These are phyloP conservation scores for Nymphaea thermarum DNA, from an alignment of 164 flowering plant species.

Conservation along the genomic window DNA sequence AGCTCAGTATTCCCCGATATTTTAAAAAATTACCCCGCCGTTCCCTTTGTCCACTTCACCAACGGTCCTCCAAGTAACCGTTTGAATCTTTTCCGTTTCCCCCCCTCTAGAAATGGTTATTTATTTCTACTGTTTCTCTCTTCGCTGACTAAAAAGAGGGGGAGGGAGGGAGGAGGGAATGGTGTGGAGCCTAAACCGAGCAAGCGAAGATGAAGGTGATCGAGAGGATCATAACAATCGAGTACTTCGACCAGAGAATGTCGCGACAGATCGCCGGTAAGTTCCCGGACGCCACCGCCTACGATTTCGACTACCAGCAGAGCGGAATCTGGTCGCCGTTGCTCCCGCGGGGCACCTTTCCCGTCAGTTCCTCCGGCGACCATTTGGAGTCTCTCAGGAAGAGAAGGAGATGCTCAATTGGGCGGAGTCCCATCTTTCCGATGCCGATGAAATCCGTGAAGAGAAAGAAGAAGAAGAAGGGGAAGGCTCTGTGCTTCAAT, in stretches of 20 bases:
- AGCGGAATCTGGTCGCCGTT: slow-evolving; percentile 89
- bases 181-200: not conserved
- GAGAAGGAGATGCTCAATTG: slow-evolving; percentile 10
- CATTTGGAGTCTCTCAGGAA: slow-evolving; percentile 3
- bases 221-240: slow-evolving; percentile 29
- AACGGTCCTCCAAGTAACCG: not conserved
- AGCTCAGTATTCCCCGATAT: no score
- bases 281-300: slow-evolving; percentile 70
- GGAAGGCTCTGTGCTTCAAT: slow-evolving; percentile 14
- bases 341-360: slow-evolving; percentile 21
- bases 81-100: not conserved
- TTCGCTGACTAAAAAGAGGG: not conserved
- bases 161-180: no score
- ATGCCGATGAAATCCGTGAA: slow-evolving; percentile 9
- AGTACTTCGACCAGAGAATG: slow-evolving; percentile 51
- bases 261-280: slow-evolving; percentile 53
- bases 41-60: not conserved
- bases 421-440: slow-evolving; percentile 1
- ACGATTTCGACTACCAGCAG: slow-evolving; percentile 77
- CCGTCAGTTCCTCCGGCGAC: slow-evolving; percentile 5
- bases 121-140: not conserved
- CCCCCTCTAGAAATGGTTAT: not conserved
- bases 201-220: slow-evolving; percentile 5
- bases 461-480: slow-evolving; percentile 10
- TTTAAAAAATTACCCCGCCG: not conserved